Evolutionary conservation across 2,329 filamentous ascomycete species (phyloP), one percentile per base, ranked within the genome.

Genomic region (Ceratocystis ficicola): DNA sequence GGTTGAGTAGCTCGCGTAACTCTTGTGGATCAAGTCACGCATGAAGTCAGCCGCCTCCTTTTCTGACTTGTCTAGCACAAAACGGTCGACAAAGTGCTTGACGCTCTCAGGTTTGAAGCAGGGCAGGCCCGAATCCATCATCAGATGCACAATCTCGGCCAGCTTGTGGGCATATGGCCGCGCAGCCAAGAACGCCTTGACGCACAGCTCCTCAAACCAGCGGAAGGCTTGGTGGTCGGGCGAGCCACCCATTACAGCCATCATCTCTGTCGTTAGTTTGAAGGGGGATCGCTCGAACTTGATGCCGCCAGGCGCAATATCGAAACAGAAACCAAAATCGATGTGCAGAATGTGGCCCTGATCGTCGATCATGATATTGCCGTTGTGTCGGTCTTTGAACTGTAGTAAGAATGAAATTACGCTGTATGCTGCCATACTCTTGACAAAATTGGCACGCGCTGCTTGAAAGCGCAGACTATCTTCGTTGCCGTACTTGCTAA

Each of bases 281-380:
- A 99, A 99, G 0, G 94, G 94, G 0, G 94, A 94, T 28, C 94
- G 88, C 79, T 99, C 94, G 73, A 99, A 99, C 71, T 92, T 93
- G 72, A 99, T 91, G 68, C 95, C 94, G 61, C 94, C 94, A 0
- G 94, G 94, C 1, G 92, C 94, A 71, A 99, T 97, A 73, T 99
- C 95, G 77, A 99, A 99, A 78, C 93, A 97, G 82, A 99, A 99
- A 8, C 94, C 94, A 73, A 99, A 99, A 75, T 99, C 94, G 71
- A 99, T 97, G 78, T 99, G 94, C 65, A 99, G 83, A 72, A 99
- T 96, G 76, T 99, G 94, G 3, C 95, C 94, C 0, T 88, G 89
- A 72, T 96, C 93, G 74, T 99, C 93, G 69, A 99, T 86, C 95
- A 99, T 99, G 79, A 99, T 99, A 79, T 99, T 99, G 69, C 94